phyloP scores from a whole-genome alignment of 805 yeast genomes.

The Hanseniaspora clermontiae region DNA sequence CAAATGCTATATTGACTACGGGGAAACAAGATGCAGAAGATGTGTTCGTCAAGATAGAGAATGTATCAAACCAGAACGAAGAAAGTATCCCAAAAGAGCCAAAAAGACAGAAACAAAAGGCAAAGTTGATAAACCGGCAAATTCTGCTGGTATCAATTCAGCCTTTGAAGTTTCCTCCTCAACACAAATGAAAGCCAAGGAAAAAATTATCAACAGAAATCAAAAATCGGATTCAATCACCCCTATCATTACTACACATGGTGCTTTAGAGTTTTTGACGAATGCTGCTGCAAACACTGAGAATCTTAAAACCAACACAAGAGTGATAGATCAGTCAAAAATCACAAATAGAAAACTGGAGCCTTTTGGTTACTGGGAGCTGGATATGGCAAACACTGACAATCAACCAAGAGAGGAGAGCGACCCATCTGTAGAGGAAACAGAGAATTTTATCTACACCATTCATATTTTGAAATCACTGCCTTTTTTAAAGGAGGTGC shows the following conservation, averaged over 20 bases:
- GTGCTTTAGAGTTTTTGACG: constrained; percentile 60
- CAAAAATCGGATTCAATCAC: not conserved
- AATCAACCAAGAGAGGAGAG: not conserved
- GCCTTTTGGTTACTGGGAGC: constrained; percentile 6
- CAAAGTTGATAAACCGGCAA: not conserved
- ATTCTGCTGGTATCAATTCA: not conserved
- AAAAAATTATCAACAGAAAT: not conserved
- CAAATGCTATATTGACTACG: constrained; percentile 59
- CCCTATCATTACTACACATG: constrained; percentile 32
- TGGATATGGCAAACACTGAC: not conserved
- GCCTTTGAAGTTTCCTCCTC: no score
- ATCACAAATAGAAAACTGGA: constrained; percentile 11
- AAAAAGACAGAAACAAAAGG: not conserved
- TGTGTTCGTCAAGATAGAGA: constrained; percentile 73
- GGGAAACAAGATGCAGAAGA: constrained; percentile 72
- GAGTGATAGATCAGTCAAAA: constrained; percentile 11
- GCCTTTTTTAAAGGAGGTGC: constrained; percentile 35
- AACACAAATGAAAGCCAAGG: not conserved
- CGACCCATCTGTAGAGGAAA: not conserved
- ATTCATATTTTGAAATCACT: not conserved
- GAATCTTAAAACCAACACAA: not conserved
- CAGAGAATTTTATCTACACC: constrained; percentile 21
- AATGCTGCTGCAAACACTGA: constrained; percentile 53
- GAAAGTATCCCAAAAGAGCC: not conserved
- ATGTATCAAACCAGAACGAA: constrained; percentile 41